A percentile compares a stretch with the other conserved stretches of the same genome.
phyloP scores from a whole-genome alignment of 2,329 filamentous ascomycete species.

The Cryphonectria carpinicola region DNA sequence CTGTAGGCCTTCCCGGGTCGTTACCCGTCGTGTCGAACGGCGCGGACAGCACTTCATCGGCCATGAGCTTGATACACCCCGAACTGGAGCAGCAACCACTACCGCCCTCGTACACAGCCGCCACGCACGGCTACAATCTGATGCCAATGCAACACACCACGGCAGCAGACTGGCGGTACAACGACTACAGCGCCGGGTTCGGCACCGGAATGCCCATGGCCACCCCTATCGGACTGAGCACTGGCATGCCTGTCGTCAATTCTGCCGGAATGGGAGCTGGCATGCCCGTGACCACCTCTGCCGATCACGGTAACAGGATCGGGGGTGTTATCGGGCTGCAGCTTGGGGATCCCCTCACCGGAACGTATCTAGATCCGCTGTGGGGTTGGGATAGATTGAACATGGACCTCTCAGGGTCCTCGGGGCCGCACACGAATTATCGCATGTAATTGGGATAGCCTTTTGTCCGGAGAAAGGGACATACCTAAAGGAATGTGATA shows the following conservation, averaged over 20 bases:
- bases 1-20: not conserved
- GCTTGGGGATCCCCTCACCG: slow-evolving; percentile 26
- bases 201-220: not conserved
- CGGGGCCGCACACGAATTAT: not conserved
- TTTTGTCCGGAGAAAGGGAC: not conserved
- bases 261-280: not conserved
- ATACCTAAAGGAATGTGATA: not conserved
- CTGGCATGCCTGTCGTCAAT: not conserved
- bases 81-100: slow-evolving; percentile 3
- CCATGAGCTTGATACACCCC: not conserved
- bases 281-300: not conserved
- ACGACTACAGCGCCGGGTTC: slow-evolving; percentile 13
- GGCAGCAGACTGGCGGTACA: slow-evolving; percentile 16
- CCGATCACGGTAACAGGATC: not conserved
- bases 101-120: slow-evolving; percentile 8
- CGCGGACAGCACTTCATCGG: not conserved
- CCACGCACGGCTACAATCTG: not conserved
- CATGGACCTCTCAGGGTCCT: slow-evolving; percentile 16
- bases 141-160: not conserved
- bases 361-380: slow-evolving; percentile 25
- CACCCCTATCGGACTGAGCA: not conserved
- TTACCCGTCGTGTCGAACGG: not conserved
- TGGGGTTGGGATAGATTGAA: slow-evolving; percentile 27
- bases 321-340: slow-evolving; percentile 1
- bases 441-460: not conserved